Evolutionary conservation across 2,329 filamentous ascomycete genomes (phyloP).

Genomic region (Alternaria sp.): DNA sequence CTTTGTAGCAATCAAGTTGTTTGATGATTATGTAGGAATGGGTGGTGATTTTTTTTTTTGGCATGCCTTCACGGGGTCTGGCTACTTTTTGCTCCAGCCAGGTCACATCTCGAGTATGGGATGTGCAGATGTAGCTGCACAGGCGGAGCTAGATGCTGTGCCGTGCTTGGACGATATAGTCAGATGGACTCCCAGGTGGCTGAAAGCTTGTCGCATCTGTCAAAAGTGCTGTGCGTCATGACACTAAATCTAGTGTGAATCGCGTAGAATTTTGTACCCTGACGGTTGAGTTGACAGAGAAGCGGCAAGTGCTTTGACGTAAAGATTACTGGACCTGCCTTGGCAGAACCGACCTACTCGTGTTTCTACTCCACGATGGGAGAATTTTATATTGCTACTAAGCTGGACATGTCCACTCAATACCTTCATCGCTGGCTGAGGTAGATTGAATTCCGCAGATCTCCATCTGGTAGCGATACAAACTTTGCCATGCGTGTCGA

Average conservation of each 20-base stretch:
- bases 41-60: background rate
- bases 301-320: background rate
- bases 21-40: background rate
- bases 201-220: background rate
- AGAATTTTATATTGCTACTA: background rate
- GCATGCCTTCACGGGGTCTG: background rate
- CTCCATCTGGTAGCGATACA: constrained; percentile 7
- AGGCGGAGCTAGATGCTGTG: background rate
- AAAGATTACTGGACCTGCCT: background rate
- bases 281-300: background rate
- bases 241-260: background rate
- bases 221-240: constrained; percentile 3
- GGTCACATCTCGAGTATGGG: background rate
- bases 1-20: constrained; percentile 2
- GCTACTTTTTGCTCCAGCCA: background rate
- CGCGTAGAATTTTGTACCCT: constrained; percentile 5
- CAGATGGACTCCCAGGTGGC: background rate
- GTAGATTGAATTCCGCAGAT: constrained; percentile 1
- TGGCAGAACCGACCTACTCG: background rate
- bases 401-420: background rate
- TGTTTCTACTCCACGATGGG: background rate
- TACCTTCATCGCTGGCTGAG: background rate
- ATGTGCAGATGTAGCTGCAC: background rate
- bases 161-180: background rate
- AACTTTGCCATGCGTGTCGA: constrained; percentile 1